Evolutionary conservation across 2,329 filamentous ascomycete species (phyloP).

Genomic region (Orbilia brochopaga): DNA sequence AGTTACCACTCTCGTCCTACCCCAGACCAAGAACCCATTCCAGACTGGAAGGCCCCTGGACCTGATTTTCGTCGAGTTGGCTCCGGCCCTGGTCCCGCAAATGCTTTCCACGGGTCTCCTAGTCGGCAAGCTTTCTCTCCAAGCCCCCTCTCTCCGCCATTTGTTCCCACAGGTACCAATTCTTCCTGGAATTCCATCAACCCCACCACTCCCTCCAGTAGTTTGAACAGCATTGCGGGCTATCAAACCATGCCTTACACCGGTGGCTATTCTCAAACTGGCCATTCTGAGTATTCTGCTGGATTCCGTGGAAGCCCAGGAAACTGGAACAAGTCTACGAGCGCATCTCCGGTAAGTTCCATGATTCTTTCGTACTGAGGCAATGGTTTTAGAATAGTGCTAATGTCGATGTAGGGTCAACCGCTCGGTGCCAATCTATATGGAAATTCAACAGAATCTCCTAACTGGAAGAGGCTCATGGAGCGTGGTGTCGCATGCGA

Average conservation of each 20-base stretch:
- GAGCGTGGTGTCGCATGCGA: constrained; percentile 68
- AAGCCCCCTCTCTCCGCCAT: constrained; percentile 38
- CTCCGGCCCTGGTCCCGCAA: constrained; percentile 3
- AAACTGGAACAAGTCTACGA: constrained; percentile 24
- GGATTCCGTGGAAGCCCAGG: constrained; percentile 19
- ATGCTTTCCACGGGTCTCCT: constrained; percentile 14
- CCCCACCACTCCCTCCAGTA: constrained; percentile 23
- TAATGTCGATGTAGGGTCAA: constrained; percentile 14
- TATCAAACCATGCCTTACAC: constrained; percentile 26
- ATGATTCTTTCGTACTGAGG: not conserved
- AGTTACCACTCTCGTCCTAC: constrained; percentile 16
- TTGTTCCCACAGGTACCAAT: constrained; percentile 27
- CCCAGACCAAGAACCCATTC: constrained; percentile 23
- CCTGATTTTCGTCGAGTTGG: constrained; percentile 28
- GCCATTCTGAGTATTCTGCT: constrained; percentile 28
- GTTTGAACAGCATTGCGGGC: constrained; percentile 18
- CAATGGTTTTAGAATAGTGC: not conserved
- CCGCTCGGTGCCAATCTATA: constrained; percentile 32
- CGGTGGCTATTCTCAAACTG: constrained; percentile 17
- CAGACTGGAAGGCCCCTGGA: constrained; percentile 29
- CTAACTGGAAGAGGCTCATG: constrained; percentile 50
- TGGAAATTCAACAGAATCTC: constrained; percentile 39
- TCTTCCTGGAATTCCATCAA: constrained; percentile 32
- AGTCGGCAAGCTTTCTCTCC: constrained; percentile 35
- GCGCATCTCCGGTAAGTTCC: constrained; percentile 29